Evolutionary conservation across 2,329 filamentous ascomycete genomes (phyloP).

Genomic region (Aspergillaceae sp.): DNA sequence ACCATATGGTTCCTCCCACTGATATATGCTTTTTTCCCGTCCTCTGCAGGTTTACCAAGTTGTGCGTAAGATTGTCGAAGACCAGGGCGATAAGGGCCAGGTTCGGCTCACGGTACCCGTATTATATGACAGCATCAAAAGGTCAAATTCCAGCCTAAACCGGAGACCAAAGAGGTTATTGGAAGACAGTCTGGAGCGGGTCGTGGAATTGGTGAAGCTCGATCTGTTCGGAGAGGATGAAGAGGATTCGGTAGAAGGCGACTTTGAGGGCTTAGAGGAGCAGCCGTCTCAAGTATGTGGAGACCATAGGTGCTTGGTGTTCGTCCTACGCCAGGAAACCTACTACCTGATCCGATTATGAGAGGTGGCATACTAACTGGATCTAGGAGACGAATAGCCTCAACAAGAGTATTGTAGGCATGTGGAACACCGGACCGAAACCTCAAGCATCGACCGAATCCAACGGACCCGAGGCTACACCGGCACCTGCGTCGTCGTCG

Average conservation of each 20-base stretch:
- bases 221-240: constrained; percentile 52
- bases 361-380: constrained; percentile 10
- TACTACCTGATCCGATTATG: no score
- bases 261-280: constrained; percentile 43
- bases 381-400: constrained; percentile 50
- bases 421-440: constrained; percentile 44
- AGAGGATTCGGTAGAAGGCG: constrained; percentile 41
- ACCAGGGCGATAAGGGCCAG: constrained; percentile 44
- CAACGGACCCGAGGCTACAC: constrained; percentile 13
- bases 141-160: constrained; percentile 78
- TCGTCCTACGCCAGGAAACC: no score
- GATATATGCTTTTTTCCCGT: constrained; percentile 2
- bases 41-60: constrained; percentile 60
- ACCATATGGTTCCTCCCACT: not conserved
- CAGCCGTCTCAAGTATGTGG: constrained; percentile 21
- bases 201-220: constrained; percentile 61
- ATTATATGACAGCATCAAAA: constrained; percentile 72
- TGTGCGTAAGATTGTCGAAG: constrained; percentile 65
- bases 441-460: constrained; percentile 22
- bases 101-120: constrained; percentile 49
- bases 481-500: constrained; percentile 21
- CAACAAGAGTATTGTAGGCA: constrained; percentile 56
- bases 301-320: not conserved
- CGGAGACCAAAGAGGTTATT: constrained; percentile 71
- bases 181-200: constrained; percentile 77